These are phyloP conservation scores for Royoungia palumana DNA, from an alignment of 768 basidiomycete genomes.

Conservation along the genomic window DNA sequence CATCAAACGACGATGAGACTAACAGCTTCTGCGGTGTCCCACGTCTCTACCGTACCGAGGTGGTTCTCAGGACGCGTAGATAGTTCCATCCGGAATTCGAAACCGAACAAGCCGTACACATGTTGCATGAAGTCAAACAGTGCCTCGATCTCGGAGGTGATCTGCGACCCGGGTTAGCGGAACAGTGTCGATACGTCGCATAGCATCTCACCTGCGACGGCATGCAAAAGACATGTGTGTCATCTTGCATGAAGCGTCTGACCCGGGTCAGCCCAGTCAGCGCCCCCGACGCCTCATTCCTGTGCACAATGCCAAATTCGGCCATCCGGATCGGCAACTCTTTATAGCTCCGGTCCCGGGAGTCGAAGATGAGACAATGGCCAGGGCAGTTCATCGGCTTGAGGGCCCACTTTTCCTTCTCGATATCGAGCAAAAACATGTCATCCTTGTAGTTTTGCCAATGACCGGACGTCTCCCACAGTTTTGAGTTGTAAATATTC, in stretches of 20 bases:
- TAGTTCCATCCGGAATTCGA: conserved; percentile 89
- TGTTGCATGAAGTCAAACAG: conserved; percentile 95
- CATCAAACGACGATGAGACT: conserved; percentile 14
- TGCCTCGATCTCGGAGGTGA: conserved; percentile 80
- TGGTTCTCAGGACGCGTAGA: conserved; percentile 96
- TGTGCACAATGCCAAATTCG: conserved; percentile 95
- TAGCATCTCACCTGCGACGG: conserved; percentile 64
- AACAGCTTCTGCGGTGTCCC: conserved; percentile 86
- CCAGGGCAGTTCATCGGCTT: conserved; percentile 99
- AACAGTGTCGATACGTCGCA: neutral
- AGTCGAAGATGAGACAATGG: conserved; percentile 94
- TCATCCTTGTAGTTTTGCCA: conserved; percentile 98
- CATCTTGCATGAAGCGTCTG: conserved; percentile 93
- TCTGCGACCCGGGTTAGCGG: conserved; percentile 39
- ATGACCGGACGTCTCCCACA: conserved; percentile 98
- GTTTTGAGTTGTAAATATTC: conserved; percentile 93
- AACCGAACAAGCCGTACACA: conserved; percentile 91
- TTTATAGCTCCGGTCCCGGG: conserved; percentile 88
- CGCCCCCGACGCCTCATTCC: conserved; percentile 95
- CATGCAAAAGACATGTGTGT: conserved; percentile 99
- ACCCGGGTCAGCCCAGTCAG: conserved; percentile 92
- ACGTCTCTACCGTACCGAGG: conserved; percentile 84
- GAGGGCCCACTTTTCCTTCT: conserved; percentile 93
- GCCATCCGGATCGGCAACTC: conserved; percentile 98
- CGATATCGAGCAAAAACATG: conserved; percentile 93